Evolutionary conservation across 768 basidiomycete genomes (phyloP).

Genomic region (Phanerochaete carnosa): DNA sequence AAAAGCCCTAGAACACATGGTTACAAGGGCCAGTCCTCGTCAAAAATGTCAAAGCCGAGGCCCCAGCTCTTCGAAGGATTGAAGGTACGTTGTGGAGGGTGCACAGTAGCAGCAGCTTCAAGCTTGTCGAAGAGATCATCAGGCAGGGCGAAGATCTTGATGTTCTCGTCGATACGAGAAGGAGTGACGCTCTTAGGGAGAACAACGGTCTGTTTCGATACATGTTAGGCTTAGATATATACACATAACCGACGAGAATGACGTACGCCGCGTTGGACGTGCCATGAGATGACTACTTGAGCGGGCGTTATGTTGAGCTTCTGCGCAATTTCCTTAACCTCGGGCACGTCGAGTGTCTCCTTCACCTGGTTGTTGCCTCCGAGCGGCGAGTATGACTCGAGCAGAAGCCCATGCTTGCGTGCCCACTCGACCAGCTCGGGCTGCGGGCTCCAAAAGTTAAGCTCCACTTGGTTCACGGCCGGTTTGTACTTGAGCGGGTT

Average conservation of each 20-base stretch:
- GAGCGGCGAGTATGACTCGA: constrained; percentile 77
- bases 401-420: constrained; percentile 57
- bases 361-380: constrained; percentile 60
- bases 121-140: constrained; percentile 38
- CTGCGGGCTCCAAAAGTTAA: constrained; percentile 76
- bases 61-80: too few species aligned
- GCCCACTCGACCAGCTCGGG: constrained; percentile 76
- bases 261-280: constrained; percentile 70
- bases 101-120: constrained; percentile 49
- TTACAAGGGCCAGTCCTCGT: too few species aligned
- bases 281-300: constrained; percentile 74
- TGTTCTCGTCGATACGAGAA: constrained; percentile 66
- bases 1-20: too few species aligned
- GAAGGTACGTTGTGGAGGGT: constrained; percentile 54
- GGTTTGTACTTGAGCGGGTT: constrained; percentile 58
- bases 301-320: constrained; percentile 71
- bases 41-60: too few species aligned
- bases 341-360: constrained; percentile 53
- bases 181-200: constrained; percentile 78
- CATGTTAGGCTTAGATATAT: not conserved
- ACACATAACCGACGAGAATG: not conserved
- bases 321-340: constrained; percentile 56
- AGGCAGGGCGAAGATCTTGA: constrained; percentile 40
- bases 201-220: constrained; percentile 51
- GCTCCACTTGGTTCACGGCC: constrained; percentile 75